These are phyloP conservation scores for Cubamyces lactineus DNA, from an alignment of 768 basidiomycete genomes.

Conservation along the genomic window DNA sequence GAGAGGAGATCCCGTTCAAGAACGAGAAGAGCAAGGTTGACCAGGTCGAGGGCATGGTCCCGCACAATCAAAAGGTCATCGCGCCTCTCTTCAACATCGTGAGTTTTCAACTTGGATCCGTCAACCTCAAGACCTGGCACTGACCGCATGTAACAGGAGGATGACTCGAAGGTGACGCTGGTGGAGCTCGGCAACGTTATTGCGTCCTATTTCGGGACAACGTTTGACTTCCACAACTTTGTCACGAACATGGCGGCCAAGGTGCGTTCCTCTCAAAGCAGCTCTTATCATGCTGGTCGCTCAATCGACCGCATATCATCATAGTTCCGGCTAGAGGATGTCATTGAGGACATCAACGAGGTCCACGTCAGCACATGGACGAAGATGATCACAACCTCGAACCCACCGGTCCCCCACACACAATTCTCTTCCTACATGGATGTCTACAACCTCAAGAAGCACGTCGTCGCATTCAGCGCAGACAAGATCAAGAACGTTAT, in stretches of 20 bases:
- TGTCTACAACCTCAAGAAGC: constrained; percentile 69
- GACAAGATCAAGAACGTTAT: constrained; percentile 73
- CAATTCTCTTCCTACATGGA: constrained; percentile 83
- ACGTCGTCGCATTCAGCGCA: constrained; percentile 68
- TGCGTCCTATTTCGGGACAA: constrained; percentile 75
- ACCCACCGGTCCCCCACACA: constrained; percentile 71
- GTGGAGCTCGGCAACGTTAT: constrained; percentile 66
- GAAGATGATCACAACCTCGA: constrained; percentile 72
- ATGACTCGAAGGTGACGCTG: constrained; percentile 74
- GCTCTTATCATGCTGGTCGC: not conserved
- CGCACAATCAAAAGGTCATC: constrained; percentile 57
- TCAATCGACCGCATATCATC: not conserved
- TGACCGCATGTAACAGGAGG: constrained; percentile 50
- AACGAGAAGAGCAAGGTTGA: constrained; percentile 72
- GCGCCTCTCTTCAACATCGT: constrained; percentile 88
- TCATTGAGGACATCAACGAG: constrained; percentile 84
- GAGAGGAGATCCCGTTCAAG: constrained; percentile 65
- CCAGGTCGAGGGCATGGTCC: constrained; percentile 63
- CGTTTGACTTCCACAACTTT: constrained; percentile 79
- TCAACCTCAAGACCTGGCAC: not conserved
- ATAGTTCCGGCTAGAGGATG: constrained; percentile 67
- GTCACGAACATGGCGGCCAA: constrained; percentile 69
- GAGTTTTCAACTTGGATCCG: constrained; percentile 24
- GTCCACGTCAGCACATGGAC: constrained; percentile 83
- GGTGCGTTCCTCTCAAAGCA: constrained; percentile 42